Evolutionary conservation across 2,329 filamentous ascomycete species (phyloP).

Genomic region (Colletotrichum coccodes): DNA sequence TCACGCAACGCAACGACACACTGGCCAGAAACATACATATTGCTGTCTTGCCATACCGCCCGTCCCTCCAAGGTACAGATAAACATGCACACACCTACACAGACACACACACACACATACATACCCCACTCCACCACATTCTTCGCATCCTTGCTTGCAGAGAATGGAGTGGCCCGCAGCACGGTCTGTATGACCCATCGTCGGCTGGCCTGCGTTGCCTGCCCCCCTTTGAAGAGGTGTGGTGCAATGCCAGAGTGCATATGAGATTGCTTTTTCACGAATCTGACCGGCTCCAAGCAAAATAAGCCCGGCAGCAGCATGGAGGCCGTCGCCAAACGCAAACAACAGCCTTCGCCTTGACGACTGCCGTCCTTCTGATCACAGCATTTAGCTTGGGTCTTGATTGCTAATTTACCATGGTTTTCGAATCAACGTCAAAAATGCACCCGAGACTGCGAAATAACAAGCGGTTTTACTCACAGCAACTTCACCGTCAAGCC

Average conservation of each 20-base stretch:
- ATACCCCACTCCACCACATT: neutral
- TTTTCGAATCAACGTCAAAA: neutral
- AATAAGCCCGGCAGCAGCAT: neutral
- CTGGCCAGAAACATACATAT: too few relatives aligned
- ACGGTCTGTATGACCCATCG: neutral
- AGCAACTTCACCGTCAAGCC: neutral
- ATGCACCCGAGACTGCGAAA: too few relatives aligned
- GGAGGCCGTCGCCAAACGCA: neutral
- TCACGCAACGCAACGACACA: too few relatives aligned
- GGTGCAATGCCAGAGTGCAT: neutral
- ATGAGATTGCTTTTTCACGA: neutral
- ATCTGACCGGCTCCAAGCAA: neutral
- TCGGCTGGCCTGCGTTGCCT: neutral
- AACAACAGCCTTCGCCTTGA: too few relatives aligned
- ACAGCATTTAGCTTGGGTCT: neutral
- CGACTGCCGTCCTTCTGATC: neutral
- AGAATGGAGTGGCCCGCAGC: neutral
- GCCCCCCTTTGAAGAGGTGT: neutral
- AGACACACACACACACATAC: neutral
- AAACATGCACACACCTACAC: too few relatives aligned
- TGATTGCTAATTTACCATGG: neutral
- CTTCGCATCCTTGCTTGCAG: neutral
- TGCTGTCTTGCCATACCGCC: too few relatives aligned
- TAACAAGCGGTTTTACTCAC: neutral
- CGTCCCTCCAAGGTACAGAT: too few relatives aligned